Conservation (phyloP, 2,329 filamentous ascomycete genomes). For the Aureobasidium sp. region DNA sequence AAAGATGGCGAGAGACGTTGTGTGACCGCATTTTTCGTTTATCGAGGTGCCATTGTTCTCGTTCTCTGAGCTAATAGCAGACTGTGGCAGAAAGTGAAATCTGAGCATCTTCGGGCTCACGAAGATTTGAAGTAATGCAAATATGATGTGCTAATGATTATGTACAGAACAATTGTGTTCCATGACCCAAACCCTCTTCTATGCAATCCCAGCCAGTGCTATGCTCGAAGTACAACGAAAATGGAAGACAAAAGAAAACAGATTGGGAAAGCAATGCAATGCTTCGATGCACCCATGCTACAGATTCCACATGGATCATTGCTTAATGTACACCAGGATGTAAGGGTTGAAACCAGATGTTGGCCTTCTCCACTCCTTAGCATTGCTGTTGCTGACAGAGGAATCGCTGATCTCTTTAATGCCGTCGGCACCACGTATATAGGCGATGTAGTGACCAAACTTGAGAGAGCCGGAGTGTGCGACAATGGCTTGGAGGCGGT, state of each 20-base stretch:
- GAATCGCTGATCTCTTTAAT: constrained; percentile 14
- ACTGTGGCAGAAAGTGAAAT: too few species aligned
- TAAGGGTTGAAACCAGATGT: constrained; percentile 14
- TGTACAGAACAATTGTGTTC: neutral
- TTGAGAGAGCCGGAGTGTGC: constrained; percentile 13
- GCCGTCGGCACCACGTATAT: constrained; percentile 18
- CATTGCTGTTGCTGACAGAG: neutral
- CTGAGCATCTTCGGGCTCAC: too few species aligned
- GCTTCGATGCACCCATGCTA: neutral
- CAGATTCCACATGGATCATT: neutral
- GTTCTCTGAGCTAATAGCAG: too few species aligned
- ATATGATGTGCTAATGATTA: neutral
- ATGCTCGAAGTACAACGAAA: neutral
- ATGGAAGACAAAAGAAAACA: neutral
- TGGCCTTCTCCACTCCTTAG: constrained; percentile 3
- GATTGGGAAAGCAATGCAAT: neutral
- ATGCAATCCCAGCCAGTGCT: neutral
- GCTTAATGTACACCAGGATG: constrained; percentile 14
- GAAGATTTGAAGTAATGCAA: neutral
- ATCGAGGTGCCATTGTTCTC: too few species aligned
- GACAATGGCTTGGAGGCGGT: constrained; percentile 16
- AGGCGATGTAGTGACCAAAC: constrained; percentile 17
- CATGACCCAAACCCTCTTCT: neutral
- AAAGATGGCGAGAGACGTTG: too few species aligned
- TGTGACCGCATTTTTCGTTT: too few species aligned